phyloP scores from a whole-genome alignment of 2,329 filamentous ascomycete genomes.

The Sporothrix pseudoabietina region DNA sequence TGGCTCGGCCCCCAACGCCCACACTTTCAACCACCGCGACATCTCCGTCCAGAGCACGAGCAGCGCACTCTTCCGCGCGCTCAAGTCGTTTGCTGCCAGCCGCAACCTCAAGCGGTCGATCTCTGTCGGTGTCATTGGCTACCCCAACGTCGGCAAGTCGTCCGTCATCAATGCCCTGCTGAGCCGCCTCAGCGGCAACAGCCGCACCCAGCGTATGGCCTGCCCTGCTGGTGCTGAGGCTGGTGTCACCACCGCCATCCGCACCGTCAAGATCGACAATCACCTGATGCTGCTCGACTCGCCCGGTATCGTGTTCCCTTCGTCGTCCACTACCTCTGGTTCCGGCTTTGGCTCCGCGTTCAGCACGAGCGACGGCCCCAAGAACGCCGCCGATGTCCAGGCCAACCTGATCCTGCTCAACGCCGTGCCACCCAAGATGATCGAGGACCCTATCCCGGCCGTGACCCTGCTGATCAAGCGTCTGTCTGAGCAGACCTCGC shows the following conservation, averaged over 20 bases:
- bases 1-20: constrained; percentile 77
- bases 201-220: constrained; percentile 60
- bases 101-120: constrained; percentile 86
- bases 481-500: constrained; percentile 70
- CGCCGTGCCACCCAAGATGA: constrained; percentile 89
- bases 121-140: constrained; percentile 90
- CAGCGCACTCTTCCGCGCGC: constrained; percentile 78
- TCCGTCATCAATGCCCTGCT: constrained; percentile 94
- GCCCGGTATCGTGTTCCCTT: constrained; percentile 91
- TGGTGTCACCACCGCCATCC: constrained; percentile 84
- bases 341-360: constrained; percentile 36
- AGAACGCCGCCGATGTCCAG: constrained; percentile 70
- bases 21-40: constrained; percentile 89
- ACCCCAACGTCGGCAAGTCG: constrained; percentile 94
- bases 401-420: constrained; percentile 86
- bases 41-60: constrained; percentile 85
- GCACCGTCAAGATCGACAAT: constrained; percentile 90
- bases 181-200: constrained; percentile 69
- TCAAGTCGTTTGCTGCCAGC: constrained; percentile 83
- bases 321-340: constrained; percentile 47
- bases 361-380: constrained; percentile 49
- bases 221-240: constrained; percentile 91
- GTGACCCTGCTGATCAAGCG: constrained; percentile 82
- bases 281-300: constrained; percentile 93
- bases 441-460: constrained; percentile 87